Base-by-base conservation (phyloP, 768 basidiomycete genomes). In the Hygrophoropsis aurantiaca region DNA sequence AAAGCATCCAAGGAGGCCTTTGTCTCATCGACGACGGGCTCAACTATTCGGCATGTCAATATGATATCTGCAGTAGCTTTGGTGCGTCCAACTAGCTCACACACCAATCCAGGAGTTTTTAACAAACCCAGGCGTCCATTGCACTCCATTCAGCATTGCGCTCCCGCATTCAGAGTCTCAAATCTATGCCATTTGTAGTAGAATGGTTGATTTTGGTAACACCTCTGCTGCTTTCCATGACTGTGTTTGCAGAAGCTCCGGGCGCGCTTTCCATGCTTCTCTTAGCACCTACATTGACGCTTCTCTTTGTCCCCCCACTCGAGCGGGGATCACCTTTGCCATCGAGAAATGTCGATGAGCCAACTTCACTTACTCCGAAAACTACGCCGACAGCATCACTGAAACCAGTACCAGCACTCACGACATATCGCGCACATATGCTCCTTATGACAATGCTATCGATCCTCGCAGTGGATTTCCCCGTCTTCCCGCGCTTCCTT, bases 391-490 rank as follows among this genome's bases (percentile, higher is more conserved):
- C 53, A 24, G 41, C 23, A 4, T 20, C 55, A n/a, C 41, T 64
- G 15, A 52, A 71, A n/a, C 77, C 75, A 2, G 67, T 92, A 38
- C 81, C 91, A 1, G 85, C 91, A 33, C 63, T 99, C 46, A 90
- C 92, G 10, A 80, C 85, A 0, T 98, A 95, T 62, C 75, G 97
- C 37, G 84, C 94, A 3, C 90, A 97, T 60, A 94, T 97, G 94
- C 86, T 98, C 78, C 71, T 97, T 16, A 82, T 98, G 77, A 97
- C 97, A 0, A 66, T 87, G 27, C 75, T 95, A 35, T 85, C 85
- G 18, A 98, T 99, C 50, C 81, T 98, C 11, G 95, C 95, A 0
- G 95, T 98, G 42, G 95, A 99, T 64, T 99, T 99, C 58, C 83
- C 81, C 0, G 79, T 94, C 20, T 99, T 97, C 58, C 97, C 97